Percentiles rank a stretch among this genome's conserved stretches.
Conservation (phyloP, 805 yeast genomes). For the Lachancea thermotolerans region DNA sequence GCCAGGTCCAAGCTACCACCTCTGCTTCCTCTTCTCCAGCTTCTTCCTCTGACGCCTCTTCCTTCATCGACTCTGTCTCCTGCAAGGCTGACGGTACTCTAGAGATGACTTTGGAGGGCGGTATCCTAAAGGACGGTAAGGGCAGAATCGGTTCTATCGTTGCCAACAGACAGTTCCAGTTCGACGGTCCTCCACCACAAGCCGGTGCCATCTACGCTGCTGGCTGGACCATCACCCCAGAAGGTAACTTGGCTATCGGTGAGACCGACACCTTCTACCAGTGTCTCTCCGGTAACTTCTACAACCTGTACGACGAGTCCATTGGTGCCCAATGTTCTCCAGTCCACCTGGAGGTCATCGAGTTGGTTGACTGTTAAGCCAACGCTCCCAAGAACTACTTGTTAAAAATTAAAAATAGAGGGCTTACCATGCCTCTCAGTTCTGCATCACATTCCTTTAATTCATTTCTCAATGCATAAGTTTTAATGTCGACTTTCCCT, state of each 20-base stretch:
- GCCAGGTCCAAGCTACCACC: conserved; percentile 18
- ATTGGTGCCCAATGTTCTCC: conserved; percentile 57
- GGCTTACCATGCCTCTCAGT: background rate
- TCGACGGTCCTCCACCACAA: conserved; percentile 83
- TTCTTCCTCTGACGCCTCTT: conserved; percentile 17
- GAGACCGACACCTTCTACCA: conserved; percentile 56
- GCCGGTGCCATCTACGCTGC: conserved; percentile 67
- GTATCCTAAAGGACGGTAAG: conserved; percentile 48
- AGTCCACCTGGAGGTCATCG: conserved; percentile 54
- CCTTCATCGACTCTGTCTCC: conserved; percentile 31
- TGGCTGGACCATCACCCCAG: conserved; percentile 55
- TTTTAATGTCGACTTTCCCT: conserved; percentile 8
- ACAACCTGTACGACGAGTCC: conserved; percentile 66
- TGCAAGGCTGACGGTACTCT: conserved; percentile 47
- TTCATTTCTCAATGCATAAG: conserved; percentile 5
- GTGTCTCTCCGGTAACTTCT: conserved; percentile 70
- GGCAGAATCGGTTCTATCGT: conserved; percentile 76
- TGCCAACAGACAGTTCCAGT: conserved; percentile 79
- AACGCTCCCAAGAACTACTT: background rate
- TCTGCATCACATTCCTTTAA: conserved; percentile 5
- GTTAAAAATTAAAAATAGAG: background rate
- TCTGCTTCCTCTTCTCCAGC: conserved; percentile 19
- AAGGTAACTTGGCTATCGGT: conserved; percentile 59
- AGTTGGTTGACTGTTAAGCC: conserved; percentile 46
- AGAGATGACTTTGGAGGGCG: conserved; percentile 45